A percentile compares a stretch with the other conserved stretches of the same genome.
Evolutionary conservation across 176 grass and related monocot genomes (phyloP).

Genomic region (Juncus inflexus): DNA sequence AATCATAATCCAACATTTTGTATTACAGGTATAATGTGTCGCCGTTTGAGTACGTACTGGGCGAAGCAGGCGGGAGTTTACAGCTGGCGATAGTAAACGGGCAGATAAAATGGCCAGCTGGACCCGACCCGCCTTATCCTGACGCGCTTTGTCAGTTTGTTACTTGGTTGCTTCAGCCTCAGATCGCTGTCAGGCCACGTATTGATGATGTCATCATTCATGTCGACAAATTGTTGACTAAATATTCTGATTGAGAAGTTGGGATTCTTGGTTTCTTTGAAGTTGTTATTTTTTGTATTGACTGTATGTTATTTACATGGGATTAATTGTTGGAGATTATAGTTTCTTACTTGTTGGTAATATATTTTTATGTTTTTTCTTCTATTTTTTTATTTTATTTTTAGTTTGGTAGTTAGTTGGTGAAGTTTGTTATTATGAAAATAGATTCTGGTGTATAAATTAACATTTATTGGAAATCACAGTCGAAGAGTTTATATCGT

Average conservation of each 20-base stretch:
- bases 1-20: too few species aligned
- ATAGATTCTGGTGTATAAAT: too few species aligned
- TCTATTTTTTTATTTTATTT: neutral
- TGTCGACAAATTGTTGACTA: constrained; percentile 76
- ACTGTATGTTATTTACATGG: neutral
- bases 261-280: neutral
- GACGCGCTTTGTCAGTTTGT: constrained; percentile 74
- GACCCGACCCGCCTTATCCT: constrained; percentile 58
- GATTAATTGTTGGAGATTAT: constrained; percentile 1
- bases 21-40: constrained; percentile 65
- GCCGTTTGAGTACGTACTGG: constrained; percentile 76
- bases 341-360: neutral
- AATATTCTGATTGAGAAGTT: constrained; percentile 38
- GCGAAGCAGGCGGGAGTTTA: constrained; percentile 86
- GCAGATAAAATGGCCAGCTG: constrained; percentile 76
- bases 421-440: too few species aligned
- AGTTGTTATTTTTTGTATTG: constrained; percentile 7
- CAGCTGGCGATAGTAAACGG: constrained; percentile 82
- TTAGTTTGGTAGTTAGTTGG: neutral
- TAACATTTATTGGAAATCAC: too few species aligned
- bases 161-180: constrained; percentile 83
- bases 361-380: neutral
- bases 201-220: constrained; percentile 80
- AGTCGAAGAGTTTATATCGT: too few species aligned
- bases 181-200: constrained; percentile 59